Evolutionary conservation across 306 rosid genomes (phyloP).

Genomic region (Cucumis hystrix): DNA sequence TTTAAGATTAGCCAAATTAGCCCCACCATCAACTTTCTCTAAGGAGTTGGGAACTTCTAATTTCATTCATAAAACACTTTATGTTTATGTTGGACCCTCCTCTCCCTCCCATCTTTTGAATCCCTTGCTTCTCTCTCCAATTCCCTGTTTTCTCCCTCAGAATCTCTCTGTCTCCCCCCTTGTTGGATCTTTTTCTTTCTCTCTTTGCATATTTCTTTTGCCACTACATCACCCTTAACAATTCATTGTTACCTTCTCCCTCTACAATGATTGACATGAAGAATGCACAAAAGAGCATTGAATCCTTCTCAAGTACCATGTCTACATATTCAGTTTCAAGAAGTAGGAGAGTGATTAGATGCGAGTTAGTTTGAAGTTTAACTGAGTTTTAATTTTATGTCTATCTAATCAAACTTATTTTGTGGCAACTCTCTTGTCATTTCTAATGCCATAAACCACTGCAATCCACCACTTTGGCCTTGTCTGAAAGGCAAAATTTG

Average conservation of each 20-base stretch:
- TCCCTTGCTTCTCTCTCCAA: not conserved
- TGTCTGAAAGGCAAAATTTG: not conserved
- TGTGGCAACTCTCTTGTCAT: not conserved
- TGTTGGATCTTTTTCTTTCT: not conserved
- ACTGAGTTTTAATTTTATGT: not conserved
- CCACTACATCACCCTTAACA: not conserved
- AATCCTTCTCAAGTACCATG: constrained; percentile 21
- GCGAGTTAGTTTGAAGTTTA: not conserved
- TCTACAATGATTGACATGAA: constrained; percentile 63
- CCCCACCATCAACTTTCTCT: not conserved
- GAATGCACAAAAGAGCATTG: constrained; percentile 55
- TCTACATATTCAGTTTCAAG: not conserved
- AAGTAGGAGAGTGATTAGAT: not conserved
- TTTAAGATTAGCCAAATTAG: not conserved
- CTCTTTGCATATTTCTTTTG: not conserved
- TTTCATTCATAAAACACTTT: not conserved
- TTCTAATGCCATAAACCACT: not conserved
- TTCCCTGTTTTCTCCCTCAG: not conserved
- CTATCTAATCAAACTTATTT: not conserved
- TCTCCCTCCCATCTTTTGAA: not conserved
- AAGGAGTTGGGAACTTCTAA: not conserved
- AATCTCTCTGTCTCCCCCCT: not conserved
- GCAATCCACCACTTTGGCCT: not conserved
- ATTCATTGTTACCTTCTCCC: not conserved
- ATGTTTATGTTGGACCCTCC: not conserved